Evolutionary conservation across 441 rosid genomes (phyloP), one percentile per base, ranked within the genome.

Genomic region (Theobroma grandiflorum): DNA sequence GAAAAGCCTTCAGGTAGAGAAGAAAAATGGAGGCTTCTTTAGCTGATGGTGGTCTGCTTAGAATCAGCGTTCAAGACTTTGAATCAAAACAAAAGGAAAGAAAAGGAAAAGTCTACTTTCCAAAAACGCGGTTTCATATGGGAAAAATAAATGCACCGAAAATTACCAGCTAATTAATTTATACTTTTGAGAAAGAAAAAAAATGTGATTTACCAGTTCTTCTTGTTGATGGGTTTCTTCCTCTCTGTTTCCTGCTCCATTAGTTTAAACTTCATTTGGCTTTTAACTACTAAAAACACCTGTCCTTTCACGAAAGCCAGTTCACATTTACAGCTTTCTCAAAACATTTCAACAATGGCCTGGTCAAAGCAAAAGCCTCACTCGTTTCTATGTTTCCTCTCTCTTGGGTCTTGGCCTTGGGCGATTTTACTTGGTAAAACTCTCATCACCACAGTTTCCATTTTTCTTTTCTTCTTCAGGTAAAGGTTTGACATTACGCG

Each of bases 111-210:
- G 20, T 37, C 43, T 11, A 75, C 81, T 59, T 43, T 79, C 58
- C 47, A 4, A 40, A 8, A 84, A 26, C 87, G 87, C 87, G 87
- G 73, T 84, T 84, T 84, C 65, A 52, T 52, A 45, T 18, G 55
- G 31, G 1, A 67, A 45, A 52, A 65, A 31, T 22, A 22, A 53
- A 64, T 33, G 2, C 10, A 59, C 14, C 3, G 6, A 38, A 6
- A 66, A 38, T 35, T 37, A 67, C 26, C 49, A 35, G 42, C 49
- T 38, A 40, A 14, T 67, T 40, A 18, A 37, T 16, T 20, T 37
- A 14, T 38, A 3, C 11, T 6, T 7, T 52, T 5, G 11, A 16
- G 22, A 22, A 22, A 7, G 61, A 8, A 58, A 57, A 57, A 26
- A 26, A 26, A 26, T 26, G 66, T 26, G 33, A 20, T 63, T 59